Conservation (phyloP, 805 yeast genomes). For the Kuraishia cidri region DNA sequence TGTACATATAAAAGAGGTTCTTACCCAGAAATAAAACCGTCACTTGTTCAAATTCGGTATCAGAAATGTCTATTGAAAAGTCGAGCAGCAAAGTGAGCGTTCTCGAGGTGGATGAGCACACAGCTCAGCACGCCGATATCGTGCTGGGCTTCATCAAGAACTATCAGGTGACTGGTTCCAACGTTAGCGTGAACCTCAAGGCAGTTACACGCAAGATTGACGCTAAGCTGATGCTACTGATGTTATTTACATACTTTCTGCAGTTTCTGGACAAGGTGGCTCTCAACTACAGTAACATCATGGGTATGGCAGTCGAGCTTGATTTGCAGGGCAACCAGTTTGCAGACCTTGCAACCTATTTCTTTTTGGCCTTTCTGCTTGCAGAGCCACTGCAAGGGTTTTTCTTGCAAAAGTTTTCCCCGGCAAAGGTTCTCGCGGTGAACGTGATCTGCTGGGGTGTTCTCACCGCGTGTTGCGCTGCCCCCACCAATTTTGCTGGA, state of each 20-base stretch:
- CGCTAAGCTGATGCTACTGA: neutral
- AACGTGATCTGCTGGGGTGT: conserved; percentile 37
- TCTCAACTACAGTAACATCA: conserved; percentile 38
- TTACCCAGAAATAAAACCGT: no score
- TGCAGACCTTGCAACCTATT: conserved; percentile 50
- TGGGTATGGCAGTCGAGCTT: conserved; percentile 30
- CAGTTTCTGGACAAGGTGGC: conserved; percentile 57
- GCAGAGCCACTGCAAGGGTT: conserved; percentile 42
- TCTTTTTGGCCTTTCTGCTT: conserved; percentile 54
- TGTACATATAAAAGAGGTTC: no score
- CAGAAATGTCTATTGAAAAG: no score
- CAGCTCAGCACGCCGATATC: neutral
- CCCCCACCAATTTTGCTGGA: conserved; percentile 35
- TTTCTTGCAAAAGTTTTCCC: conserved; percentile 23
- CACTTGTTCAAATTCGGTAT: no score
- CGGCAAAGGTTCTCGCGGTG: conserved; percentile 23
- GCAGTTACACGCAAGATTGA: conserved; percentile 1
- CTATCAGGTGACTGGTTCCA: neutral
- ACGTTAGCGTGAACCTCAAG: neutral
- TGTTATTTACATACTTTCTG: conserved; percentile 24
- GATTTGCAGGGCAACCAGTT: conserved; percentile 32
- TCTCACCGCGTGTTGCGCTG: conserved; percentile 35
- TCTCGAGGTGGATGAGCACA: no score
- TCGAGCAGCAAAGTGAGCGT: no score
- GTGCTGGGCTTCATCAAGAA: neutral